Base-by-base conservation (phyloP, 768 basidiomycete species). In the Naganishia vaughanmartiniae region DNA sequence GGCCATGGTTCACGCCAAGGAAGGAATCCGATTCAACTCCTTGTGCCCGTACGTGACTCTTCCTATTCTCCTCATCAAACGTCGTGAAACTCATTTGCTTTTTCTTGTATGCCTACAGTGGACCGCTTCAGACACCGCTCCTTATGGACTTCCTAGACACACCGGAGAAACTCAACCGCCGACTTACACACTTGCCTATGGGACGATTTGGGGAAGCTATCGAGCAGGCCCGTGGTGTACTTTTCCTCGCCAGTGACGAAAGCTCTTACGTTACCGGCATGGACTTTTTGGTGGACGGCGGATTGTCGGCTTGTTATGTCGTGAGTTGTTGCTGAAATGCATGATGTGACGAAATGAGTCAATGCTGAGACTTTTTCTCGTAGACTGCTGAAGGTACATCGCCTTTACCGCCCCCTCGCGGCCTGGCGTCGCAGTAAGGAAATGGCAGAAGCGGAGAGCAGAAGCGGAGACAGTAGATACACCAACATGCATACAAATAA, bases 91-190 rank as follows among this genome's bases (percentile, higher is more conserved):
- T 65, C 69, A 53, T 67, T 48, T 24, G 17, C 45, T 71, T 19
- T 56, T 72, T 69, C 63, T 67, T 70, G 70, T 30, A 42, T 11
- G 9, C 42, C 42, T 42, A 42, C 78, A 95, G 93, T 34, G 95
- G 95, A 17, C 94, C 95, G 39, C 86, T 99, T 72, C 92, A 91
- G 82, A 98, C 95, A 34, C 93, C 94, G 46, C 88, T 99, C 55
- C 85, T 99, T 33, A 99, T 99, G 96, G 89, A 98, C 82, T 99
- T 95, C 86, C 87, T 99, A 78, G 87, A 98, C 82, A 97, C 96
- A 24, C 84, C 89, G 54, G 96, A 99, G 85, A 98, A 98, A 84
- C 87, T 90, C 70, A 87, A 97, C 54, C 88, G 96, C 33, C 87
- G 96, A 55, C 79, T 97, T 79, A 88, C 92, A 26, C 82, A 83